Base-by-base conservation (phyloP, 129 eudicot genomes). In the Pseudognaphalium luteoalbum region DNA sequence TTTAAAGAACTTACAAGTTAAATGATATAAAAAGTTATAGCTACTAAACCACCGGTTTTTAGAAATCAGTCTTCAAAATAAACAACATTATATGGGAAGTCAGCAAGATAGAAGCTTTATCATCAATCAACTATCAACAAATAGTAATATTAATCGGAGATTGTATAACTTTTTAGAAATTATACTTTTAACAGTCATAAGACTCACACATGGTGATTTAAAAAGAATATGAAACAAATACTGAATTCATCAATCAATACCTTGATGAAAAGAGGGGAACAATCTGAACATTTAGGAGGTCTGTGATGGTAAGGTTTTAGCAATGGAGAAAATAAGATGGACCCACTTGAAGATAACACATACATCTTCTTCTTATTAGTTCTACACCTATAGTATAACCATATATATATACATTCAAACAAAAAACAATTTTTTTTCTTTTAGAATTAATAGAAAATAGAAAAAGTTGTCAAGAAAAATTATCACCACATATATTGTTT, bases 281-380 rank as follows among this genome's bases (percentile, higher is more conserved):
- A 86, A 74, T 90, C 88, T 25, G 96, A 83, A 71, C 88, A 93
- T 62, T 85, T 93, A 0, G 93, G 93, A 66, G 96, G 74, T 76
- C 87, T 91, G 66, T 83, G 83, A 16, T 88, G 96, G 86, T 82
- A 87, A 16, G 96, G 83, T 82, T 88, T 87, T 9, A 91, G 87
- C 59, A 73, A 65, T 44, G 98, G 98, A 15, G 86, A 74, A 82
- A 34, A 72, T 62, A 90, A 34, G 37, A 91, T 57, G 19, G 92
- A 74, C 64, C 99, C 94, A 72, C 11, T 79, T 44, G 97, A 78
- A 64, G 97, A 89, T 33, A 94, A 75, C 79, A 87, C 88, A 80
- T 89, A 87, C 99, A 91, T 94, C n/a, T 71, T 91, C 96, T 73
- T 91, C 93, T 35, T 35, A 10, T 39, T 39, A 39, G 47, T 39